These are phyloP conservation scores for Gaultheria prostrata DNA, from an alignment of 148 eudicot species.

Conservation along the genomic window DNA sequence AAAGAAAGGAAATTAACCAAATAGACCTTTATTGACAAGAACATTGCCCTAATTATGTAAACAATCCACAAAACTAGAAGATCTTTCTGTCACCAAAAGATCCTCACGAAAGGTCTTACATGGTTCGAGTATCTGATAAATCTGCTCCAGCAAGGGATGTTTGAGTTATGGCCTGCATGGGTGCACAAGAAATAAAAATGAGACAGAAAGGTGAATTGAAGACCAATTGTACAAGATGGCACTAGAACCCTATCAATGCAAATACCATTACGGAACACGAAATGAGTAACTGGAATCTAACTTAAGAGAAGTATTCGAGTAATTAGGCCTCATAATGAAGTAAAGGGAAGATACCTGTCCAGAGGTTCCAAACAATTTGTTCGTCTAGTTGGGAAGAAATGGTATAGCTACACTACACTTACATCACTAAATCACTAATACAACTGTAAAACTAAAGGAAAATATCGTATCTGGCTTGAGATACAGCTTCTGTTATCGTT, in stretches of 20 bases:
- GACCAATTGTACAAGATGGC: not conserved
- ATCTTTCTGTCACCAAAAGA: not conserved
- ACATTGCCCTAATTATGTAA: not conserved
- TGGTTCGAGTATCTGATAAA: constrained; percentile 23
- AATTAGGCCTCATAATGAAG: no score
- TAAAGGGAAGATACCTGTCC: no score
- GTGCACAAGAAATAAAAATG: constrained; percentile 14
- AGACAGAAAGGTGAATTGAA: not conserved
- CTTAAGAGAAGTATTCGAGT: no score
- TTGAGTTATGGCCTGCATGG: constrained; percentile 28
- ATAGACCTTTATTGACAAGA: not conserved
- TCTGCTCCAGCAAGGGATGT: constrained; percentile 25
- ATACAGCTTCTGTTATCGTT: no score
- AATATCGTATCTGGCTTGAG: no score
- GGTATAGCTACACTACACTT: no score
- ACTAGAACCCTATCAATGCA: not conserved
- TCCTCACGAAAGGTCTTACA: constrained; percentile 27
- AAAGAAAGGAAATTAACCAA: not conserved
- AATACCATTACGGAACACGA: constrained; percentile 1
- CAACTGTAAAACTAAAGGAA: no score
- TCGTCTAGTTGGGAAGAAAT: no score
- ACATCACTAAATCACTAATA: no score
- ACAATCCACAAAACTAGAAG: not conserved
- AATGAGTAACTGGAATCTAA: no score
- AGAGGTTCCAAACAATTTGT: not conserved